A percentile compares a stretch with the other conserved stretches of the same genome.
phyloP scores from a whole-genome alignment of 306 rosid genomes.

The Lathyrus tuberosus region DNA sequence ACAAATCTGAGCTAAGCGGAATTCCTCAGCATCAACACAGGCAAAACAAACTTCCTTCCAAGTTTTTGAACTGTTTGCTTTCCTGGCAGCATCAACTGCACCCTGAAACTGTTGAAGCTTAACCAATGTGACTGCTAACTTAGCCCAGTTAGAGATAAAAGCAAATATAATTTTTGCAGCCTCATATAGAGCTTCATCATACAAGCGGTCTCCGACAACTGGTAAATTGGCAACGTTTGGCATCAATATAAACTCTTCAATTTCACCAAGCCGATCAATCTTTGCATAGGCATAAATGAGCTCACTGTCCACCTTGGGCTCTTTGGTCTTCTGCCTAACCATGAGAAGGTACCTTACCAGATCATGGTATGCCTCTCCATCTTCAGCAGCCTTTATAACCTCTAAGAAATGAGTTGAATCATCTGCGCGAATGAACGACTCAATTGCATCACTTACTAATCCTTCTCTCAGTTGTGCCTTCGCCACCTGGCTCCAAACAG shows the following conservation, averaged over 20 bases:
- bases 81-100: constrained; percentile 96
- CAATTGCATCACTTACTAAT: constrained; percentile 91
- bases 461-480: constrained; percentile 93
- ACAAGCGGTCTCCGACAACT: constrained; percentile 85
- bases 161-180: constrained; percentile 90
- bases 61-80: constrained; percentile 94
- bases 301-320: constrained; percentile 96
- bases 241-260: constrained; percentile 94
- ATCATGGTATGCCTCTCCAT: constrained; percentile 79
- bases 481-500: constrained; percentile 98
- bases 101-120: constrained; percentile 90
- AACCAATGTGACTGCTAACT: constrained; percentile 84
- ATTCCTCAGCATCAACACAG: constrained; percentile 97
- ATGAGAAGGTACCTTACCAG: constrained; percentile 83
- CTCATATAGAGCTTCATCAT: constrained; percentile 86
- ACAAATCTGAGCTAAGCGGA: constrained; percentile 94
- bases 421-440: constrained; percentile 92
- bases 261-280: constrained; percentile 88
- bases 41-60: constrained; percentile 98
- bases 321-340: constrained; percentile 90
- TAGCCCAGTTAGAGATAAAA: constrained; percentile 94
- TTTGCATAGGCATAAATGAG: constrained; percentile 95
- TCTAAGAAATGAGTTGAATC: constrained; percentile 85
- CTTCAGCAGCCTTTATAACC: constrained; percentile 88
- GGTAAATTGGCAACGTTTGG: constrained; percentile 95